Evolutionary conservation across 306 rosid species (phyloP), one percentile per base, ranked within the genome.

Genomic region (Vigna angularis): DNA sequence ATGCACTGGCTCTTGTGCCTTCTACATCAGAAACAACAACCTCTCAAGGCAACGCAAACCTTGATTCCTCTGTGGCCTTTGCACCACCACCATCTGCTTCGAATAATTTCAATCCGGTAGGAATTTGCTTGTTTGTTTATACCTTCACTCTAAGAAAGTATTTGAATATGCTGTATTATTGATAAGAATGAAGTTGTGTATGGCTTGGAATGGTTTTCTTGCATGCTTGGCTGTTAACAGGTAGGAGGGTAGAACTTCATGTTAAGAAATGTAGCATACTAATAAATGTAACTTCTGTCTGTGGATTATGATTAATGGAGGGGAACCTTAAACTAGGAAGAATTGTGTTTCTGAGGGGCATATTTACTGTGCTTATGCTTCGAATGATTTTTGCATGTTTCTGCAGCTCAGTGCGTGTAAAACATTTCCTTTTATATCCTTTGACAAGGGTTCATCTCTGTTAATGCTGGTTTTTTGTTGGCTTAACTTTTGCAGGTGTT

Each of bases 1-100:
- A 89, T 76, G 53, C 87, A 20, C 80, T 91, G 87, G 92, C 91
- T 77, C 62, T 93, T 6, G 89, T 90, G 73, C 96, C 97, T 36
- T 85, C 86, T 58, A 64, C 83, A 53, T 73, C 86, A 52, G 73
- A 74, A 57, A 73, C 85, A 28, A 3, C 90, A 78, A 58, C 84
- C 24, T 48, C 85, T 34, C 87, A 83, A 81, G 75, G 81, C 61
- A 72, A 83, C 78, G 75, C 73, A 30, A 82, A 56, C 66, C 56
- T 82, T 84, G 81, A 70, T 34, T 82, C 85, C 34, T 80, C 83
- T 22, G 36, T 83, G 28, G 58, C 85, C 77, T 86, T 83, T 53
- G 65, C 57, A 28, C 82, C 84, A 4, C 81, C 82, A 17, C 73
- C 83, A 50, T 51, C 91, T 13, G 79, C 66, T 4, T 56, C 95